Percentiles rank a stretch among this genome's conserved stretches.
Evolutionary conservation across 176 grass and related monocot species (phyloP).

Genomic region (maize (Zea mays)): DNA sequence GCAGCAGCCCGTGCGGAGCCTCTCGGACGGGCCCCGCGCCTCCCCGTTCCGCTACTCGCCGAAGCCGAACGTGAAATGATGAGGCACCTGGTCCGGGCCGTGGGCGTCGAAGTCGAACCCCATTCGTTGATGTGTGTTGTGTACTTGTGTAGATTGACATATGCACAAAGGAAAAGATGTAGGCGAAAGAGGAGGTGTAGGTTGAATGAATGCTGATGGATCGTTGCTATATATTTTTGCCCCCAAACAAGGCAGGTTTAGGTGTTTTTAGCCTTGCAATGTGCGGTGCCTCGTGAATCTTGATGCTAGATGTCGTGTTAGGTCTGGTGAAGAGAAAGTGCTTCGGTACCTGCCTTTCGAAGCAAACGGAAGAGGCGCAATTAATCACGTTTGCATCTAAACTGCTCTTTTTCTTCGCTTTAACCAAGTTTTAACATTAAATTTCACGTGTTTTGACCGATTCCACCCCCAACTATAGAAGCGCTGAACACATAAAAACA

Average conservation of each 20-base stretch:
- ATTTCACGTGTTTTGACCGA: too few relatives aligned
- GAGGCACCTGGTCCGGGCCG: slow-evolving; percentile 27
- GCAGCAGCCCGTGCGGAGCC: slow-evolving; percentile 60
- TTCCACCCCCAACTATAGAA: too few relatives aligned
- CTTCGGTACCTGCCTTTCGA: background rate
- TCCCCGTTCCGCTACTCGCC: slow-evolving; percentile 71
- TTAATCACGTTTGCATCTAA: too few relatives aligned
- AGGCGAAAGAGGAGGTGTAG: slow-evolving; percentile 54
- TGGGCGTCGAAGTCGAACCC: slow-evolving; percentile 14
- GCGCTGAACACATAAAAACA: too few relatives aligned
- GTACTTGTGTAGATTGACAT: slow-evolving; percentile 68
- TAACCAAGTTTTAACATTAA: too few relatives aligned
- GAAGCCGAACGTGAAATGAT: slow-evolving; percentile 52
- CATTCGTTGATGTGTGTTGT: slow-evolving; percentile 48
- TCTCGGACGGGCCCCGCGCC: slow-evolving; percentile 56
- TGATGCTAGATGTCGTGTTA: background rate
- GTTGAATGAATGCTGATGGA: slow-evolving; percentile 38
- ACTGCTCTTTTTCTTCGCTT: too few relatives aligned
- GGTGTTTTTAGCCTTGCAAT: background rate
- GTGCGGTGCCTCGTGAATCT: background rate
- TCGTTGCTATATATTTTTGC: slow-evolving; percentile 5
- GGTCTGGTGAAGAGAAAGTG: background rate
- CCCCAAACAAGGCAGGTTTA: slow-evolving; percentile 19
- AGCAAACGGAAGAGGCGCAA: background rate
- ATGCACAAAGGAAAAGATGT: slow-evolving; percentile 52